Conservation (phyloP, 768 basidiomycete species). For the Gloeopeniophorella convolvens region DNA sequence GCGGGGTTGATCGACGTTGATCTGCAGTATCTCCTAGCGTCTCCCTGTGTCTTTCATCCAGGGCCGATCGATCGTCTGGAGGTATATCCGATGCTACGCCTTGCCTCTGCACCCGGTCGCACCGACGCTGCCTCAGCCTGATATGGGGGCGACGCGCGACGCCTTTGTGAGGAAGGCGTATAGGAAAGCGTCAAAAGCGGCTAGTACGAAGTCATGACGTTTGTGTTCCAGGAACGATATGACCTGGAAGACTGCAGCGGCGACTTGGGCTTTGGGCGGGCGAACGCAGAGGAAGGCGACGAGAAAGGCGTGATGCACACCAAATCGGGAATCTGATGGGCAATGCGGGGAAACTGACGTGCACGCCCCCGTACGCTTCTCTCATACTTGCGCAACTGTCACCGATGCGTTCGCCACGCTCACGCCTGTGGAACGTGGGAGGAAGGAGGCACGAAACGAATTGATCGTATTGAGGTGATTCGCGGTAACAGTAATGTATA, state of each 20-base stretch:
- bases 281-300: neutral
- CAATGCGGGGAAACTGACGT: neutral
- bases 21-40: no score
- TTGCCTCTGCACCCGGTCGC: conserved; percentile 6
- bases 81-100: conserved; percentile 1
- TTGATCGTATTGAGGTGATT: neutral
- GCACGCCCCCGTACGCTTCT: conserved; percentile 4
- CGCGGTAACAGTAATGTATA: no score
- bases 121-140: neutral
- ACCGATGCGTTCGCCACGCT: neutral
- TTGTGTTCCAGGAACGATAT: neutral
- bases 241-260: conserved; percentile 3
- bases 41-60: neutral
- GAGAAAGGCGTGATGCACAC: conserved; percentile 6
- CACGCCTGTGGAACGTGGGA: neutral
- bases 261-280: neutral
- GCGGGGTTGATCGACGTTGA: no score
- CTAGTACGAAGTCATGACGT: neutral
- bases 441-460: neutral
- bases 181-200: neutral
- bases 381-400: conserved; percentile 2
- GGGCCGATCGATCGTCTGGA: neutral
- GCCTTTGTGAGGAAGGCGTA: neutral
- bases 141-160: neutral
- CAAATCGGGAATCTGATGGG: conserved; percentile 10